Base-by-base conservation (phyloP, 768 basidiomycete genomes). In the Tulasnella sp. region DNA sequence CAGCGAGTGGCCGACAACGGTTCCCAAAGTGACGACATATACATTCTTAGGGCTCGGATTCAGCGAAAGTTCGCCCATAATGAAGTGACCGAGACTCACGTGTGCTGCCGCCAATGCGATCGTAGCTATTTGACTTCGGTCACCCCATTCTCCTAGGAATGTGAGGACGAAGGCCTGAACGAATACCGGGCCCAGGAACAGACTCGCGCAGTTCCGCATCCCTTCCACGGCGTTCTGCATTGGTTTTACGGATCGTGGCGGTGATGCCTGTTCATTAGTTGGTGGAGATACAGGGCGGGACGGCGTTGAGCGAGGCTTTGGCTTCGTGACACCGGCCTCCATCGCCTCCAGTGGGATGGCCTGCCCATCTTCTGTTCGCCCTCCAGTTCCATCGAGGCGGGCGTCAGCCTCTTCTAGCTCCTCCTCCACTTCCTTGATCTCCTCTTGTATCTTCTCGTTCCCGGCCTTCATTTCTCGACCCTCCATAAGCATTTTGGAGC, bases 61-160 rank as follows among this genome's bases (percentile, higher is more conserved):
- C 69, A 70, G 29, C 37, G 9, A 32, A 2, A 74, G 40, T 32
- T 37, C 26, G 10, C 40, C 39, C n/a, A 42, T 73, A 48, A 73
- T 48, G 51, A 48, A 32, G 48, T 40, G 26, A 40, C 20, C 18
- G 32, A 51, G 26, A 87, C 89, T 74, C 82, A 98, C 97, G 85
- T 99, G 95, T 29, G 96, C 94, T 32, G 96, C 96, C 2, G 93
- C 97, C 74, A 99, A 86, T 6, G 95, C 96, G 80, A 99, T 97
- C 2, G 98, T 99, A 1, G 98, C 93, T 81, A 99, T 95, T 85
- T 99, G 97, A 82, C 95, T 97, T 75, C 97, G 86, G 85, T 99
- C 98, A 0, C 98, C 97, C 98, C 98, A 99, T 85, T 99, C 98
- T 13, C 96, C 98, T n/a, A 99, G 87, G 85, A 98, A 98, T 0